Percentiles rank a stretch among this genome's conserved stretches.
Evolutionary conservation across 2,329 filamentous ascomycete genomes (phyloP).

Genomic region (Rhinocladiella similis): DNA sequence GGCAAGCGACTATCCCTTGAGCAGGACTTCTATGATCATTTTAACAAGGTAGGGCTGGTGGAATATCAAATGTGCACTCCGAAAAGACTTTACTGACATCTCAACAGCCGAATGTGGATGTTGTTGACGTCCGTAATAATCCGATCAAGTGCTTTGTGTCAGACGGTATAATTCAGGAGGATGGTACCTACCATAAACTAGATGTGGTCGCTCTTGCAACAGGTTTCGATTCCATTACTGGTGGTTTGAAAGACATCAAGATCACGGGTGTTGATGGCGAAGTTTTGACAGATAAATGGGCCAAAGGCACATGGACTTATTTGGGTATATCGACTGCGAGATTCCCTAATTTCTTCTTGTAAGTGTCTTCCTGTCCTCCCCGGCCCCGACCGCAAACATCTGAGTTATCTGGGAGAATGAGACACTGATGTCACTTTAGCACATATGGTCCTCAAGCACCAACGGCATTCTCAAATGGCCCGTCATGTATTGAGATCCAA

Average conservation of each 20-base stretch:
- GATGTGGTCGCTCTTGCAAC: conserved; percentile 45
- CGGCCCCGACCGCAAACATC: conserved; percentile 49
- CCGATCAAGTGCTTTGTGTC: conserved; percentile 42
- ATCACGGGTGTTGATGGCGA: conserved; percentile 41
- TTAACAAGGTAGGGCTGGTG: conserved; percentile 35
- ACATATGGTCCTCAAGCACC: conserved; percentile 58
- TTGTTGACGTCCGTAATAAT: conserved; percentile 46
- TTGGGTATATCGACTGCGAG: conserved; percentile 43
- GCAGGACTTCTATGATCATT: conserved; percentile 52
- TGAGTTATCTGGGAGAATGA: conserved; percentile 35
- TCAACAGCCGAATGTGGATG: conserved; percentile 46
- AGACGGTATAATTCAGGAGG: conserved; percentile 41
- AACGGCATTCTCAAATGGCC: conserved; percentile 58
- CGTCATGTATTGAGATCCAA: conserved; percentile 56
- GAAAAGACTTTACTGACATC: conserved; percentile 31
- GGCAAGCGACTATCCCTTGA: conserved; percentile 53
- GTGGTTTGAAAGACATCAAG: conserved; percentile 41
- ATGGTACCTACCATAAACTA: conserved; percentile 41
- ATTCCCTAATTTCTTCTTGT: conserved; percentile 51
- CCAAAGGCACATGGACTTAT: conserved; percentile 38
- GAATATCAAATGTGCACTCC: not conserved
- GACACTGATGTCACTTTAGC: conserved; percentile 39
- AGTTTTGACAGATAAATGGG: conserved; percentile 38
- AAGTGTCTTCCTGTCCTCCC: conserved; percentile 25
- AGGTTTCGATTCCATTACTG: conserved; percentile 45